phyloP scores from a whole-genome alignment of 1,284 basidiomycete species.

The Austroboletus rostrupii region DNA sequence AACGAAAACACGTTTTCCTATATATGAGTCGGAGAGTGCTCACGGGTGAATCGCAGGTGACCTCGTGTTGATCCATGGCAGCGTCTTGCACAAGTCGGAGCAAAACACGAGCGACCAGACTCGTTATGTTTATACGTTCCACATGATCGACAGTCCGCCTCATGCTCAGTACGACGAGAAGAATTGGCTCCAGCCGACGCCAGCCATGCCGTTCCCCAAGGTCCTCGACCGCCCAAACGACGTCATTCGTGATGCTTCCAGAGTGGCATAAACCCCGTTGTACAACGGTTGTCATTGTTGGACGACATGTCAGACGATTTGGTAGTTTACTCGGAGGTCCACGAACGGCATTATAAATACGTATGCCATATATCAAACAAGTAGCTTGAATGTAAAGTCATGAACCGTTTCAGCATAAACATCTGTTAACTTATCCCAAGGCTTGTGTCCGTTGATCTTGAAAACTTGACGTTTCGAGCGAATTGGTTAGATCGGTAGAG shows the following conservation, averaged over 20 bases:
- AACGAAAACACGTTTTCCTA: background rate
- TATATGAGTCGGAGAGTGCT: background rate
- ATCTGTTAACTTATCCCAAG: too few species aligned
- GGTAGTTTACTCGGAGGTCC: too few species aligned
- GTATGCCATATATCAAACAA: too few species aligned
- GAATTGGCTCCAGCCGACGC: constrained; percentile 89
- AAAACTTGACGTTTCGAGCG: too few species aligned
- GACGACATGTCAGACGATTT: too few species aligned
- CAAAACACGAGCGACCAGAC: constrained; percentile 70
- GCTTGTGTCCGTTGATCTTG: too few species aligned
- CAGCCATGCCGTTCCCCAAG: constrained; percentile 74
- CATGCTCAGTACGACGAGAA: constrained; percentile 68
- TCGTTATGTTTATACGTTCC: constrained; percentile 91
- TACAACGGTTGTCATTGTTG: too few species aligned
- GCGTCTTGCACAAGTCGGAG: constrained; percentile 85
- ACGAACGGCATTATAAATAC: too few species aligned
- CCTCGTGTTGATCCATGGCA: constrained; percentile 87
- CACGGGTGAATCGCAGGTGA: constrained; percentile 48
- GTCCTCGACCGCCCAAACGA: constrained; percentile 44
- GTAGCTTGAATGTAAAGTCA: too few species aligned
- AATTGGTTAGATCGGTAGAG: too few species aligned
- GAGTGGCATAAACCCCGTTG: too few species aligned
- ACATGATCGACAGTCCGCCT: constrained; percentile 77
- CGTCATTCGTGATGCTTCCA: background rate
- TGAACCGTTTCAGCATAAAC: too few species aligned